A percentile compares a stretch with the other conserved stretches of the same genome.
Conservation (phyloP, 2,329 filamentous ascomycete species). For the Calonectria hongkongensis region DNA sequence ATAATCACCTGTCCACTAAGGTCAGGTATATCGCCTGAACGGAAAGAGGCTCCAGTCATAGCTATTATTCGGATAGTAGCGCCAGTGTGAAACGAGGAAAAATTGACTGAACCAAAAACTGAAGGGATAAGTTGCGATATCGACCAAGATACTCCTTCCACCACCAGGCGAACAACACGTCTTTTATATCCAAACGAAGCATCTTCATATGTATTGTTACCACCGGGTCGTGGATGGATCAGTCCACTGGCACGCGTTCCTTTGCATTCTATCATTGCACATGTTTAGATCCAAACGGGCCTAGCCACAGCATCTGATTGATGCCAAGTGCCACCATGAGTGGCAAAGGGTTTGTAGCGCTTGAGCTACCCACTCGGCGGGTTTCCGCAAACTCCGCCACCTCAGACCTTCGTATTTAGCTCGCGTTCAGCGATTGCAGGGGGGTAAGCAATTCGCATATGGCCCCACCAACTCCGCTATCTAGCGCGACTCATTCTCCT, state of each 20-base stretch:
- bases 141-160: background rate
- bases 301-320: background rate
- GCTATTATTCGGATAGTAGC: background rate
- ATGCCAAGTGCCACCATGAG: background rate
- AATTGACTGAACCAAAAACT: too few species aligned
- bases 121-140: background rate
- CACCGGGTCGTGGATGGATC: background rate
- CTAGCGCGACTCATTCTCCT: background rate
- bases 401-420: background rate
- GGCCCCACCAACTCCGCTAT: background rate
- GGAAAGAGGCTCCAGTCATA: constrained; percentile 17
- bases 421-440: background rate
- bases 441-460: constrained; percentile 3
- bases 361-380: too few species aligned
- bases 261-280: background rate
- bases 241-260: background rate
- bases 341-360: too few species aligned
- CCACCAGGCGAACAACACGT: background rate
- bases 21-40: constrained; percentile 35
- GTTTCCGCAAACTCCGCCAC: background rate
- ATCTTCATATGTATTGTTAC: background rate
- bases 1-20: constrained; percentile 33
- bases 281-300: background rate
- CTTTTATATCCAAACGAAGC: background rate
- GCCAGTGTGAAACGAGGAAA: background rate